Evolutionary conservation across 1,139 yeast species (phyloP).

Genomic region (Diutina ranongensis): DNA sequence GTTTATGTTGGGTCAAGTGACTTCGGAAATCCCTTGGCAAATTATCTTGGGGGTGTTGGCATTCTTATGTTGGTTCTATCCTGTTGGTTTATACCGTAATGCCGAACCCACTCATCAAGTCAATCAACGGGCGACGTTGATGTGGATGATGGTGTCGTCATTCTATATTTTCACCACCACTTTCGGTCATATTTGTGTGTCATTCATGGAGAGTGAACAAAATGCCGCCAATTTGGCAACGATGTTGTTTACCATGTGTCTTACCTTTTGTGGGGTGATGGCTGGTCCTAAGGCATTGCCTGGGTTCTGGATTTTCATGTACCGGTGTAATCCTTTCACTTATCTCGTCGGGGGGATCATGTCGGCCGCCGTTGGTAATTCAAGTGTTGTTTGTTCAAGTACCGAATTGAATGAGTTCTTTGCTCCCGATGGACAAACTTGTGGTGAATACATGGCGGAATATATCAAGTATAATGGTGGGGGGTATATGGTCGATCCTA

Average conservation of each 20-base stretch:
- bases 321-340: slow-evolving; percentile 60
- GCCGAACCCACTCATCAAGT: slow-evolving; percentile 24
- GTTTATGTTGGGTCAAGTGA: slow-evolving; percentile 44
- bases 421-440: slow-evolving; percentile 46
- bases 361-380: neutral
- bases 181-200: slow-evolving; percentile 52
- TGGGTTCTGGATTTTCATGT: slow-evolving; percentile 44
- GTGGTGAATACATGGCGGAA: slow-evolving; percentile 47
- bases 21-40: slow-evolving; percentile 73
- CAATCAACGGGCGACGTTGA: slow-evolving; percentile 45
- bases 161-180: slow-evolving; percentile 54
- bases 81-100: slow-evolving; percentile 56
- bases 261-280: slow-evolving; percentile 78
- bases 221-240: slow-evolving; percentile 64
- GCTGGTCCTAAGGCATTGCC: slow-evolving; percentile 45
- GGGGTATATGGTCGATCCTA: slow-evolving; percentile 34
- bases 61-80: slow-evolving; percentile 72
- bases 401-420: neutral
- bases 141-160: slow-evolving; percentile 45
- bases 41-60: slow-evolving; percentile 50
- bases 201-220: slow-evolving; percentile 55
- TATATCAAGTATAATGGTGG: slow-evolving; percentile 33
- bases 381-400: neutral
- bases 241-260: slow-evolving; percentile 52
- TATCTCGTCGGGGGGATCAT: slow-evolving; percentile 22